Base-by-base conservation (phyloP, 2,329 filamentous ascomycete species). In the Pseudopyricularia cyperi region DNA sequence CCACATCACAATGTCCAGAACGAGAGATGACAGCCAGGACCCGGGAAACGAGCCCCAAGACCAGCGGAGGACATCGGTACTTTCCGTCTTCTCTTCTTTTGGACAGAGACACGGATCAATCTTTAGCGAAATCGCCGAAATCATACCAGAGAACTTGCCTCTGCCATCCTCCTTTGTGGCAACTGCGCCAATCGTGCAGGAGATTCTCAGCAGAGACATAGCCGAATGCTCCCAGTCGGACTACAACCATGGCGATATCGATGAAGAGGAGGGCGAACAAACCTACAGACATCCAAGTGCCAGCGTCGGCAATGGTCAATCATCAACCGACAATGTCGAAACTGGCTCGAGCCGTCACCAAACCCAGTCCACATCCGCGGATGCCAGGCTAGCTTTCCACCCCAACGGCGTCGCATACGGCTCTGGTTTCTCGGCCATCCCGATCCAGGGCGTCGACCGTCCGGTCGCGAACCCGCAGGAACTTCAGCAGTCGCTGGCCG, bases 371-470 rank as follows among this genome's bases (percentile, higher is more conserved):
- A 44, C 39, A 44, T 44, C 22, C 39, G 3, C 19, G 24, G 39
- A 44, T 44, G 39, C 39, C 39, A 44, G 55, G 33, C 54, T 60
- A 3, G 57, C 57, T 24, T 60, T 60, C 52, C 59, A 60, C 52
- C 57, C 59, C 8, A 57, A 55, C 12, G 59, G 59, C 11, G 53
- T 60, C 24, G 57, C 57, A 7, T 60, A 53, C 47, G 59, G 59
- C 26, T 57, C 52, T 12, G 57, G 57, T 19, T 59, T 54, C 51
- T 58, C 57, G 2, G 49, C 55, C 2, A 52, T 60, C 22, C 51
- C 59, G 4, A 53, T 58, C 30, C 59, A 52, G 17, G 57, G 57
- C 6, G 11, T 59, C 11, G 58, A 59, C 33, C 54, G 55, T 17
- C 57, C 57, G 2, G 59, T 60, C 2, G 54, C 57, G 1, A 60